Conservation (phyloP, 768 basidiomycete genomes). For the Rhizopogon vesiculosus region DNA sequence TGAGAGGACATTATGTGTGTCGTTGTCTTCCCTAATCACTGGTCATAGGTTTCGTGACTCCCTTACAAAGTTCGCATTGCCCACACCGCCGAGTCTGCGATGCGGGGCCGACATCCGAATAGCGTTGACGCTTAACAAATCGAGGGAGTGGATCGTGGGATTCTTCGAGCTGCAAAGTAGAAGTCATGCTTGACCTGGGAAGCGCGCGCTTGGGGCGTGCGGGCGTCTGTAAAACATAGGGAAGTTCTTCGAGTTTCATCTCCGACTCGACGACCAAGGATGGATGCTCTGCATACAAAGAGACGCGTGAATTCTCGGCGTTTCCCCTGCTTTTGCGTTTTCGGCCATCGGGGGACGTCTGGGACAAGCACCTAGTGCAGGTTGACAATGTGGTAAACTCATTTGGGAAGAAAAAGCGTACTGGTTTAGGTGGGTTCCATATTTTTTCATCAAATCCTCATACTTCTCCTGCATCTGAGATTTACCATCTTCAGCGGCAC, state of each 20-base stretch:
- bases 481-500: slow-evolving; percentile 34
- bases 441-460: slow-evolving; percentile 23
- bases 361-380: not conserved
- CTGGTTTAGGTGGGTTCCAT: slow-evolving; percentile 5
- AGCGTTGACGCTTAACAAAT: slow-evolving; percentile 20
- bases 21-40: not conserved
- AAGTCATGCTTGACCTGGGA: slow-evolving; percentile 17
- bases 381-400: not conserved
- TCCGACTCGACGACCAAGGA: not conserved
- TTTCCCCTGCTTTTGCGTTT: slow-evolving; percentile 1
- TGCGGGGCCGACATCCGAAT: slow-evolving; percentile 9
- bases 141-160: slow-evolving; percentile 1
- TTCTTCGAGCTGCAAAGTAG: not conserved
- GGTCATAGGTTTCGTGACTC: not conserved
- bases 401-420: not conserved
- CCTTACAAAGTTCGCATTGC: not conserved
- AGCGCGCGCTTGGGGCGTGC: slow-evolving; percentile 23
- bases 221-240: no score
- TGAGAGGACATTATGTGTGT: not conserved
- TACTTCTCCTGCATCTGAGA: slow-evolving; percentile 34
- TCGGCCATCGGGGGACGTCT: not conserved
- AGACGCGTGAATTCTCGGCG: not conserved
- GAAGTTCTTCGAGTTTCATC: not conserved
- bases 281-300: not conserved
- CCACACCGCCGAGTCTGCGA: not conserved